These are phyloP conservation scores for Pythium apleroticum DNA, from an alignment of 352 stramenopile species.

Conservation along the genomic window DNA sequence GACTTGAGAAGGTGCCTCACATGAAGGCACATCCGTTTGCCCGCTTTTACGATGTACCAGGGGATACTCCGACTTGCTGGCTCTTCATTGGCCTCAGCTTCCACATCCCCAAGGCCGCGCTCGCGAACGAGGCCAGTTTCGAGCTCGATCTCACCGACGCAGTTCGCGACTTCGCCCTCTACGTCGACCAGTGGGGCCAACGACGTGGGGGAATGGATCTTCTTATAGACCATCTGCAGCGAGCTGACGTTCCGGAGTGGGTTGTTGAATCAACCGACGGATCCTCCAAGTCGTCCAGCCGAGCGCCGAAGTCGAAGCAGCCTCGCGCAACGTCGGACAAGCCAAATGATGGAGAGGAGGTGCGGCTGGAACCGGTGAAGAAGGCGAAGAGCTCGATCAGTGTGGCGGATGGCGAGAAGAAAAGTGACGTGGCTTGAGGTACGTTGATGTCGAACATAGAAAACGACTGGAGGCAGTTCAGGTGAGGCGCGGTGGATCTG, in stretches of 20 bases:
- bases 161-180: constrained; percentile 75
- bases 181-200: constrained; percentile 77
- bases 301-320: constrained; percentile 13
- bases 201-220: constrained; percentile 81
- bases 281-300: constrained; percentile 9
- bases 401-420: not conserved
- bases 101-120: constrained; percentile 34
- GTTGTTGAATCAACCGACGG: constrained; percentile 40
- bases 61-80: constrained; percentile 54
- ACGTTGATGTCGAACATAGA: not conserved
- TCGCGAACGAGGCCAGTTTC: constrained; percentile 12
- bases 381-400: constrained; percentile 3
- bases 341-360: not conserved
- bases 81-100: constrained; percentile 80
- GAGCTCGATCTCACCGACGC: constrained; percentile 68
- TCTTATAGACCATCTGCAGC: constrained; percentile 69
- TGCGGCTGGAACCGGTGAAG: not conserved
- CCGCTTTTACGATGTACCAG: constrained; percentile 73
- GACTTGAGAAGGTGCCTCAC: constrained; percentile 58
- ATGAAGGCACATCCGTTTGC: constrained; percentile 74
- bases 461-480: not conserved
- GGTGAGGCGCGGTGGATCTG: too few relatives aligned
- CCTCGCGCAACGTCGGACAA: not conserved
- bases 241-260: constrained; percentile 59
- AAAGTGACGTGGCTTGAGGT: not conserved